Percentiles rank a stretch among this genome's conserved stretches.
Conservation (phyloP, 331 rosid genomes). For the Acacia pycnantha region DNA sequence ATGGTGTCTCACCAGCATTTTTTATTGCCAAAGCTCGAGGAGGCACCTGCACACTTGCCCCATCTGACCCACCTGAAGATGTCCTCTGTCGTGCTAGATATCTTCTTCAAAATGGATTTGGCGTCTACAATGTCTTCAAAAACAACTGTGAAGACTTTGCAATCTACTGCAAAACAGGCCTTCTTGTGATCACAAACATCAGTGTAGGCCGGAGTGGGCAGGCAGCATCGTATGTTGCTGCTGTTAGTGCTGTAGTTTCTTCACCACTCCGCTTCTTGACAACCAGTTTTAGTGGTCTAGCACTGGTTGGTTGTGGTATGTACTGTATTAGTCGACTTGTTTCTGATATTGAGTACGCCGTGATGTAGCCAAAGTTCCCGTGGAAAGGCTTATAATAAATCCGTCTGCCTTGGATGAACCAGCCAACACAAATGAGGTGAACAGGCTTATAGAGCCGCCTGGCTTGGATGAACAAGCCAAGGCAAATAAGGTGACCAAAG, state of each 20-base stretch:
- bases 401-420: constrained; percentile 22
- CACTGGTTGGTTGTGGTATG: constrained; percentile 50
- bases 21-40: constrained; percentile 82
- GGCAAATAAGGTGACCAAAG: constrained; percentile 29
- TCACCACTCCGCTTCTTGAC: constrained; percentile 60
- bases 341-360: constrained; percentile 77
- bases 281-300: constrained; percentile 53
- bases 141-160: constrained; percentile 94
- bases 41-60: constrained; percentile 81
- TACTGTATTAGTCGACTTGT: constrained; percentile 57
- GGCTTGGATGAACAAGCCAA: constrained; percentile 27
- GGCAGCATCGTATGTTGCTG: constrained; percentile 57
- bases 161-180: constrained; percentile 86
- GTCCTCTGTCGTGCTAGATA: constrained; percentile 62
- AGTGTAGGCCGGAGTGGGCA: constrained; percentile 84
- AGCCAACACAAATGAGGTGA: constrained; percentile 23
- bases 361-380: constrained; percentile 63
- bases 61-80: constrained; percentile 55
- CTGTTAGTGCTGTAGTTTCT: constrained; percentile 47
- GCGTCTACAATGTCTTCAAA: constrained; percentile 59
- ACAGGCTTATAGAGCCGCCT: background rate
- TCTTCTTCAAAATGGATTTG: constrained; percentile 78
- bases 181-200: constrained; percentile 49
- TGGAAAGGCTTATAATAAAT: constrained; percentile 54
- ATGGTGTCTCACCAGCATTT: constrained; percentile 42